Evolutionary conservation across 306 rosid genomes (phyloP).

Genomic region (Lathyrus aphaca): DNA sequence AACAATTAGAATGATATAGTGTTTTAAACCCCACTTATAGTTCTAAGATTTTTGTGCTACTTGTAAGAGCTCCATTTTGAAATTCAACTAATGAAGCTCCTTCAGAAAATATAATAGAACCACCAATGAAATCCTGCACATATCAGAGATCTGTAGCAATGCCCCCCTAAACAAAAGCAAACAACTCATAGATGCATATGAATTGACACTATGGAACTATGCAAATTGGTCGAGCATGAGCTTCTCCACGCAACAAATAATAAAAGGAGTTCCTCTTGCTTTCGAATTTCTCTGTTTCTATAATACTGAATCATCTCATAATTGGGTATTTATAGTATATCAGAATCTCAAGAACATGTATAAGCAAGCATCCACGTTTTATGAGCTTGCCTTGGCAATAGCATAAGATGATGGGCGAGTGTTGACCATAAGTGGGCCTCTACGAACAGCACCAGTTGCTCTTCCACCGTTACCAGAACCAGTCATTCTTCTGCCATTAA

Average conservation of each 20-base stretch:
- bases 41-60: slow-evolving; percentile 53
- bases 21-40: slow-evolving; percentile 55
- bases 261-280: slow-evolving; percentile 57
- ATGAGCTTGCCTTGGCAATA: slow-evolving; percentile 99
- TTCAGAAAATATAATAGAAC: slow-evolving; percentile 48
- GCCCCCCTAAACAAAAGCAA: slow-evolving; percentile 80
- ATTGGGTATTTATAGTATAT: slow-evolving; percentile 50
- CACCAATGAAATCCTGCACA: slow-evolving; percentile 52
- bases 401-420: slow-evolving; percentile 72
- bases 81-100: slow-evolving; percentile 51
- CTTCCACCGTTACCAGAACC: slow-evolving; percentile 56
- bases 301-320: slow-evolving; percentile 51
- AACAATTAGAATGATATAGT: slow-evolving; percentile 45
- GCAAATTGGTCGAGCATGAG: slow-evolving; percentile 60
- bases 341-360: slow-evolving; percentile 81
- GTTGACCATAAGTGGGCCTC: slow-evolving; percentile 71
- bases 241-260: slow-evolving; percentile 71
- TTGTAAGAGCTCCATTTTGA: slow-evolving; percentile 53
- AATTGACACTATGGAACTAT: slow-evolving; percentile 59
- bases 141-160: slow-evolving; percentile 56
- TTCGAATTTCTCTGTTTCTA: slow-evolving; percentile 61
- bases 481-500: slow-evolving; percentile 51
- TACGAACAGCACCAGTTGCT: slow-evolving; percentile 59
- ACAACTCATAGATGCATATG: slow-evolving; percentile 62
- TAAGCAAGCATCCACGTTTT: slow-evolving; percentile 71